Base-by-base conservation (phyloP, 768 basidiomycete genomes). In the Agaricus bisporus region DNA sequence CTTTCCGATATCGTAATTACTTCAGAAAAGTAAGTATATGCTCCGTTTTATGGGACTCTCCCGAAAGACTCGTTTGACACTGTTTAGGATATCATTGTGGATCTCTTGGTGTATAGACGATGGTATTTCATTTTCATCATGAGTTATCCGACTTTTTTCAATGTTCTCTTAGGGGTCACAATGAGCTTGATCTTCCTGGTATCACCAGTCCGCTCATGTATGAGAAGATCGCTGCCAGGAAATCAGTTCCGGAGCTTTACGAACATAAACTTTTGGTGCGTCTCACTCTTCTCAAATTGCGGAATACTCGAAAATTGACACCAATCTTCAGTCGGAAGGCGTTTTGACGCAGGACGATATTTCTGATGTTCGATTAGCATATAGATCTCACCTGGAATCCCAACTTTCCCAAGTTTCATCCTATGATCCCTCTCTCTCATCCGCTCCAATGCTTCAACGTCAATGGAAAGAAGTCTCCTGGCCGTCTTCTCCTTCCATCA, bases 181-280 rank as follows among this genome's bases (percentile, higher is more conserved):
- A 95, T 61, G 92, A 94, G 66, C 77, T 93, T 28, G 90, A 94
- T 62, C 79, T 93, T 48, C 91, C 91, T 0, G 81, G 82, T 14
- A 88, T 92, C 65, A 95, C 94, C 0, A 87, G 86, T 55, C 93
- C 94, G 0, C 70, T 85, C 9, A 97, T 95, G 93, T 97, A 97
- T 68, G 78, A 89, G 66, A 82, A 88, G 69, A 95, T 95, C 61
- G 78, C 83, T 5, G 77, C 83, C 0, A 75, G 92, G 45, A 79
- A 75, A 43, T 88, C 86, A 11, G 90, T 93, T 4, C 91, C 91
- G 5, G 74, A 83, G 48, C 70, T 91, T 11, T 95, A 94, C 64
- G 91, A 94, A 62, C 79, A 86, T 41, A 84, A 83, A 41, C 75
- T 94, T 5, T 74, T 84, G 48, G 91, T 91, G 52, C 44, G 82